Evolutionary conservation across 2,329 filamentous ascomycete genomes (phyloP).

Genomic region (Fusarium napiforme): DNA sequence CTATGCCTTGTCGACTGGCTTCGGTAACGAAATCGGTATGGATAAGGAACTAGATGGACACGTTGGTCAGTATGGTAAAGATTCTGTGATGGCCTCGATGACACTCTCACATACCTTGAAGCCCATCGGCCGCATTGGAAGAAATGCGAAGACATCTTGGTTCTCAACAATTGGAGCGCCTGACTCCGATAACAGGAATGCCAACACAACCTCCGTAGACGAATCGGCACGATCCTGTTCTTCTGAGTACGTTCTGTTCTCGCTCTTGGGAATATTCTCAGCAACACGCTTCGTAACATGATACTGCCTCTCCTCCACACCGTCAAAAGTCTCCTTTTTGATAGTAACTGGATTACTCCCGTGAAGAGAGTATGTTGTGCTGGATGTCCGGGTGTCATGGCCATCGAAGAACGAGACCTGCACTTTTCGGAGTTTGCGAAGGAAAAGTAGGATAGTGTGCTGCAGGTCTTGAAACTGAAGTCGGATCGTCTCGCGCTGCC

Average conservation of each 20-base stretch:
- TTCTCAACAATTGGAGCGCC: constrained; percentile 50
- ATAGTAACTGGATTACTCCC: constrained; percentile 13
- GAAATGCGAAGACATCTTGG: constrained; percentile 59
- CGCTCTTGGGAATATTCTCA: constrained; percentile 46
- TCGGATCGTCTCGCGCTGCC: constrained; percentile 41
- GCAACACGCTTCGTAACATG: constrained; percentile 47
- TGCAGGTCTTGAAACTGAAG: constrained; percentile 53
- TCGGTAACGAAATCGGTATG: constrained; percentile 62
- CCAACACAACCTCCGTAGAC: constrained; percentile 54
- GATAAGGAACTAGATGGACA: constrained; percentile 54
- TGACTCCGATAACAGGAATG: constrained; percentile 55
- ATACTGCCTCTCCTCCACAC: constrained; percentile 22
- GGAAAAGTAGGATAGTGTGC: constrained; percentile 54
- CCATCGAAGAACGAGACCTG: constrained; percentile 46
- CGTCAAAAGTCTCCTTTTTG: not conserved
- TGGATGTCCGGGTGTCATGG: not conserved
- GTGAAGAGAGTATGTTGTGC: constrained; percentile 20
- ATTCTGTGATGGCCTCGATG: too few species aligned
- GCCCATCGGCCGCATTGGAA: constrained; percentile 55
- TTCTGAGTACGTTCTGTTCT: constrained; percentile 49
- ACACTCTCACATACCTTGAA: constrained; percentile 51
- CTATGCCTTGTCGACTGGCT: constrained; percentile 57
- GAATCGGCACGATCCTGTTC: constrained; percentile 42
- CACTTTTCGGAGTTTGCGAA: constrained; percentile 53
- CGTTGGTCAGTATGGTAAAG: not conserved